phyloP scores from a whole-genome alignment of 345 rosid species.

The Boechera stricta region DNA sequence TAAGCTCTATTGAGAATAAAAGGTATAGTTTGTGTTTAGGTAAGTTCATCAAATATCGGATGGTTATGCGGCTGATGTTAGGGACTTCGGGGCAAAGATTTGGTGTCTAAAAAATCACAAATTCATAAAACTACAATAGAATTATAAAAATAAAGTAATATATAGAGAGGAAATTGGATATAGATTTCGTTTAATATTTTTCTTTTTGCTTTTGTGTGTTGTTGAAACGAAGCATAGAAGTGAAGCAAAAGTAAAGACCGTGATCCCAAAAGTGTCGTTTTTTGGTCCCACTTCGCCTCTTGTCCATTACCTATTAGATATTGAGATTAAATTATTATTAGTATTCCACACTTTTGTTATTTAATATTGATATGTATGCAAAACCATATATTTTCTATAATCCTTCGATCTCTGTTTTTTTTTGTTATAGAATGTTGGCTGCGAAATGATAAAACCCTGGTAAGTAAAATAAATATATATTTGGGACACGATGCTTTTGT shows the following conservation, averaged over 20 bases:
- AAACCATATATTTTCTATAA: constrained; percentile 5
- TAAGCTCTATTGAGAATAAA: constrained; percentile 35
- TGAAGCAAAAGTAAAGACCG: constrained; percentile 89
- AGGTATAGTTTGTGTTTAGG: constrained; percentile 44
- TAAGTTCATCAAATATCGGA: constrained; percentile 53
- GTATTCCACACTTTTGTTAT: constrained; percentile 20
- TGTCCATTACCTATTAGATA: constrained; percentile 44
- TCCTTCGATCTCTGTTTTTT: constrained; percentile 5
- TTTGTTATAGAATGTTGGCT: background rate
- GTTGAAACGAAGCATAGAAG: constrained; percentile 69
- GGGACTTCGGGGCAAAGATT: constrained; percentile 55
- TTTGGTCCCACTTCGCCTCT: constrained; percentile 59
- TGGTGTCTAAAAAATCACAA: constrained; percentile 23
- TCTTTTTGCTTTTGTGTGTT: constrained; percentile 40
- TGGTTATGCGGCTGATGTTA: constrained; percentile 58
- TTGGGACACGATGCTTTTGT: background rate
- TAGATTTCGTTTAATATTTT: background rate
- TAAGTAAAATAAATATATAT: background rate
- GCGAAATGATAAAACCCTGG: background rate
- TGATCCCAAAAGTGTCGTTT: constrained; percentile 64
- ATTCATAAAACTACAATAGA: constrained; percentile 20
- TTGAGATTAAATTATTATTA: constrained; percentile 20
- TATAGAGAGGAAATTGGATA: constrained; percentile 9
- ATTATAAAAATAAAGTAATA: constrained; percentile 11
- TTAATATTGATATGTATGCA: constrained; percentile 5